These are phyloP conservation scores for Bacterosira constricta DNA, from an alignment of 108 stramenopile species.

Conservation along the genomic window DNA sequence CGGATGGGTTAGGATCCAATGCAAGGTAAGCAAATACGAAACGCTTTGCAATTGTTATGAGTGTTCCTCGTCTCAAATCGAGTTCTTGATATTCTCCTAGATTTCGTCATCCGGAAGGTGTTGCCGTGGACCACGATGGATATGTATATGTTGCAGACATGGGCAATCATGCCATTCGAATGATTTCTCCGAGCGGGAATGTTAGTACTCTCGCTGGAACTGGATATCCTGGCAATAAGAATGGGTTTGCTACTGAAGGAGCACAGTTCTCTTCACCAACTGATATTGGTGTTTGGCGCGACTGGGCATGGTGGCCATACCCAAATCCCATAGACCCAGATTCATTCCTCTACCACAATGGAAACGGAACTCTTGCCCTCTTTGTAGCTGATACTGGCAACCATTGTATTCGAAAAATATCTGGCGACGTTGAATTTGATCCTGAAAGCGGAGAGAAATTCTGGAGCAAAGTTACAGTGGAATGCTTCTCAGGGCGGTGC, in stretches of 20 bases:
- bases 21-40: constrained; percentile 42
- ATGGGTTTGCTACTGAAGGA: constrained; percentile 41
- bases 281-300: constrained; percentile 71
- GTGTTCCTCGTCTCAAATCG: neutral
- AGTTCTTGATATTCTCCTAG: neutral
- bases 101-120: constrained; percentile 73
- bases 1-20: constrained; percentile 55
- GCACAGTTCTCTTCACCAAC: constrained; percentile 71
- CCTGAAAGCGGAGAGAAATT: constrained; percentile 31
- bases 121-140: constrained; percentile 82
- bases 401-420: constrained; percentile 72
- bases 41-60: neutral
- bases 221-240: constrained; percentile 36
- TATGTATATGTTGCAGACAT: constrained; percentile 88
- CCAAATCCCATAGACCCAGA: constrained; percentile 44
- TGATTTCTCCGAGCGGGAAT: constrained; percentile 55
- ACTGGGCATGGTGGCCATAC: constrained; percentile 60
- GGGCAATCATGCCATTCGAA: constrained; percentile 83
- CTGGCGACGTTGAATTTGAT: constrained; percentile 31
- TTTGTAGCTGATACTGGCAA: constrained; percentile 84
- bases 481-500: constrained; percentile 68
- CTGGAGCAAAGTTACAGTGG: constrained; percentile 53
- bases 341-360: constrained; percentile 44
- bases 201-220: constrained; percentile 80
- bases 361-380: constrained; percentile 41